Evolutionary conservation across 306 rosid genomes (phyloP).

Genomic region (Cucurbita moschata): DNA sequence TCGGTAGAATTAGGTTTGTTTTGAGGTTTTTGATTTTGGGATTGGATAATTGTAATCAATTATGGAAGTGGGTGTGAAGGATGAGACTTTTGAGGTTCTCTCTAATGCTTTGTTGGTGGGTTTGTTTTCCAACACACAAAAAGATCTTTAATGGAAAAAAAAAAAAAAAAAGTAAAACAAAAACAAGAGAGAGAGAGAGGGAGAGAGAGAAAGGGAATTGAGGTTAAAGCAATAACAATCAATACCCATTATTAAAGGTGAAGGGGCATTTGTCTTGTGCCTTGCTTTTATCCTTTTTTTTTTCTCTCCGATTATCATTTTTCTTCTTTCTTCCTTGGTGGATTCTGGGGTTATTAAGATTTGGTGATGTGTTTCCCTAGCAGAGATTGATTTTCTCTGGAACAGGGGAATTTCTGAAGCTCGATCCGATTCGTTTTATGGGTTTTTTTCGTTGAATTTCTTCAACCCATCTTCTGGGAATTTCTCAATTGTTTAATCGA

Average conservation of each 20-base stretch:
- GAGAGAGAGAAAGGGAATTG: background rate
- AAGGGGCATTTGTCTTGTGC: conserved; percentile 9
- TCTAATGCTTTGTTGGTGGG: conserved; percentile 8
- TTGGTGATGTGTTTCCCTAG: conserved; percentile 31
- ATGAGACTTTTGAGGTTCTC: conserved; percentile 2
- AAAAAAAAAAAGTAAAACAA: background rate
- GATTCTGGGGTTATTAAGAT: conserved; percentile 13
- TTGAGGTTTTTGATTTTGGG: background rate
- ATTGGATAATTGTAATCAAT: background rate
- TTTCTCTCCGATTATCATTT: conserved; percentile 4
- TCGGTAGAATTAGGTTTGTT: background rate
- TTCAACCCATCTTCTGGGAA: conserved; percentile 22
- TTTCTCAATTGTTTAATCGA: conserved; percentile 21
- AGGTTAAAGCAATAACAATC: conserved; percentile 3
- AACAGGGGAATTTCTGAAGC: conserved; percentile 11
- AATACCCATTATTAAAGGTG: conserved; percentile 35
- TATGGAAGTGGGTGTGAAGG: conserved; percentile 1
- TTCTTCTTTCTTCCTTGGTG: conserved; percentile 12
- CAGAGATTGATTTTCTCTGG: conserved; percentile 17
- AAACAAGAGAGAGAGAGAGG: background rate
- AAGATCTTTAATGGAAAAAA: background rate
- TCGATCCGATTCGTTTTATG: conserved; percentile 29
- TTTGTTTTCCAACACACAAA: conserved; percentile 7
- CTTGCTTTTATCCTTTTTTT: background rate
- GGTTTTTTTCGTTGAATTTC: conserved; percentile 15